phyloP scores from a whole-genome alignment of 176 grass and related monocot species.

The Aegilops umbellulata region DNA sequence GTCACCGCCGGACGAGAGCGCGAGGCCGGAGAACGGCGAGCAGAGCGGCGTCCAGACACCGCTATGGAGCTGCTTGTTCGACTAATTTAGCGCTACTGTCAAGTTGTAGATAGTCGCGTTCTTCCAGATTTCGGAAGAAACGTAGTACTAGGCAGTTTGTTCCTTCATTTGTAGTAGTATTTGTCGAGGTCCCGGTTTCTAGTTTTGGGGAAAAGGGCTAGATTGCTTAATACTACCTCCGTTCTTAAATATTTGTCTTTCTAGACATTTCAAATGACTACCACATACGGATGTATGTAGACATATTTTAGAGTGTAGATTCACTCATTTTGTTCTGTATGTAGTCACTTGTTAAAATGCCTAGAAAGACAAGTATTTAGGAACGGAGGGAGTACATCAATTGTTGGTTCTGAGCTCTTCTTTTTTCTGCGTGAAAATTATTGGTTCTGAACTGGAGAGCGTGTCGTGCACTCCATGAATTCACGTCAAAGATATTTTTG shows the following conservation, averaged over 20 bases:
- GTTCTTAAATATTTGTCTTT: no score
- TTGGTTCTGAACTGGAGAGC: not conserved
- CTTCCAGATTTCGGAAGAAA: not conserved
- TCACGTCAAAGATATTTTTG: not conserved
- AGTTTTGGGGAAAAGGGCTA: not conserved
- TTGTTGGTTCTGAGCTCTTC: no score
- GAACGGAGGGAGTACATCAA: no score
- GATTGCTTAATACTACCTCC: not conserved
- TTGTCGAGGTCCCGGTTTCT: not conserved
- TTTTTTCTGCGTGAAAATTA: no score
- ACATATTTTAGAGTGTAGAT: no score
- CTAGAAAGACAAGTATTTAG: no score
- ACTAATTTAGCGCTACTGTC: not conserved
- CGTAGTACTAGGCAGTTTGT: not conserved
- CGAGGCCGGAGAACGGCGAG: not conserved
- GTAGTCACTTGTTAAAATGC: no score
- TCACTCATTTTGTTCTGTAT: no score
- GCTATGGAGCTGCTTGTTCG: slow-evolving; percentile 44
- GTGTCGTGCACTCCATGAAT: not conserved
- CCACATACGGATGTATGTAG: no score
- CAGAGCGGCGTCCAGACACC: not conserved
- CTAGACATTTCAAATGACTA: no score
- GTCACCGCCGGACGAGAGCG: slow-evolving; percentile 22
- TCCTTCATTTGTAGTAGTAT: not conserved
- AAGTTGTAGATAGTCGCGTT: not conserved